Percentiles rank a stretch among this genome's conserved stretches.
Evolutionary conservation across 345 rosid genomes (phyloP).

Genomic region (Streptanthus diversifolius): DNA sequence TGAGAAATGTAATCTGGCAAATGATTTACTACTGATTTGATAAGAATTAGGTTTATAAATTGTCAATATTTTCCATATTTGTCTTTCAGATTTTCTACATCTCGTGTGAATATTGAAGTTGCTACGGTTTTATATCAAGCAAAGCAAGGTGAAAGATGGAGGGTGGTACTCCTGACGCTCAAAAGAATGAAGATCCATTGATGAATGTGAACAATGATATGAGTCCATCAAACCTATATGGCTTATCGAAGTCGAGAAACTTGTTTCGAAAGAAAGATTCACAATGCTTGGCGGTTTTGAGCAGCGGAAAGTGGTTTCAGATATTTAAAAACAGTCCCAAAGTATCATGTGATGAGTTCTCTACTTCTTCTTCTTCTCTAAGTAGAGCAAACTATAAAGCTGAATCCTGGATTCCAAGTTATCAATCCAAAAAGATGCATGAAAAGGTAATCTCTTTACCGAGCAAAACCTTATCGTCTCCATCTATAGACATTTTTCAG

Average conservation of each 20-base stretch:
- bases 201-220: slow-evolving; percentile 11
- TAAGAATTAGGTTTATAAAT: neutral
- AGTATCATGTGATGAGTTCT: slow-evolving; percentile 34
- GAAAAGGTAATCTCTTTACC: neutral
- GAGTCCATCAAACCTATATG: slow-evolving; percentile 20
- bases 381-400: slow-evolving; percentile 13
- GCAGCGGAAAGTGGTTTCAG: slow-evolving; percentile 42
- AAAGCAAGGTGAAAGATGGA: slow-evolving; percentile 32
- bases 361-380: slow-evolving; percentile 39
- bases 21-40: neutral
- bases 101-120: neutral
- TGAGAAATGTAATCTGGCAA: neutral
- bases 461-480: slow-evolving; percentile 22
- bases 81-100: neutral
- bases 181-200: slow-evolving; percentile 41
- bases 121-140: neutral
- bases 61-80: neutral
- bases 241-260: slow-evolving; percentile 28
- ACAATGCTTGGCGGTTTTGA: slow-evolving; percentile 28
- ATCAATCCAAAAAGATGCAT: slow-evolving; percentile 19
- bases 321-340: slow-evolving; percentile 40
- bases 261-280: slow-evolving; percentile 38
- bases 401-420: neutral
- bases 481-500: slow-evolving; percentile 31
- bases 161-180: slow-evolving; percentile 26